These are phyloP conservation scores for Pythium chondricola DNA, from an alignment of 352 stramenopile genomes.

Conservation along the genomic window DNA sequence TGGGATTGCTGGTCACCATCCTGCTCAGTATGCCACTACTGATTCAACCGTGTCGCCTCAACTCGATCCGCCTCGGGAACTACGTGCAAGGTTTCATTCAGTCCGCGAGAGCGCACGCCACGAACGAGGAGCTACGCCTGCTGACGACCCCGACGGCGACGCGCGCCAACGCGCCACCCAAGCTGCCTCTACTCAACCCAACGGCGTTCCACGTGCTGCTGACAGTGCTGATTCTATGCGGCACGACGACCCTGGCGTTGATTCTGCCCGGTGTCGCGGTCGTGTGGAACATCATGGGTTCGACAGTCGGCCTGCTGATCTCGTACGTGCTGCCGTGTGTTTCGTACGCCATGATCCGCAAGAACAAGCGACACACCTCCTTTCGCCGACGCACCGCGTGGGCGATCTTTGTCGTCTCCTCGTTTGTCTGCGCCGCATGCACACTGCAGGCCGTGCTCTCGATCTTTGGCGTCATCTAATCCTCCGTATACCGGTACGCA, in stretches of 20 bases:
- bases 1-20: slow-evolving; percentile 75
- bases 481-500: background rate
- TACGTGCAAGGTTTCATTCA: slow-evolving; percentile 33
- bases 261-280: slow-evolving; percentile 70
- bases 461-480: slow-evolving; percentile 12
- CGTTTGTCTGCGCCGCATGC: slow-evolving; percentile 64
- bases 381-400: slow-evolving; percentile 65
- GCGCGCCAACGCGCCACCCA: slow-evolving; percentile 6
- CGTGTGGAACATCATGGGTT: slow-evolving; percentile 89
- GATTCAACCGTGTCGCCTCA: slow-evolving; percentile 82
- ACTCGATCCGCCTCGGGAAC: slow-evolving; percentile 53
- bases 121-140: slow-evolving; percentile 20
- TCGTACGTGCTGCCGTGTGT: slow-evolving; percentile 86
- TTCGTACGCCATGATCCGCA: slow-evolving; percentile 82
- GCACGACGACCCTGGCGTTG: slow-evolving; percentile 61
- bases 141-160: slow-evolving; percentile 18
- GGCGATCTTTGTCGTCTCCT: slow-evolving; percentile 70
- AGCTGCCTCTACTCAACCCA: slow-evolving; percentile 19
- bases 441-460: slow-evolving; percentile 59
- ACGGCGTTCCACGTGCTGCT: slow-evolving; percentile 48
- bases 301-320: slow-evolving; percentile 79
- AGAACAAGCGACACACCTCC: slow-evolving; percentile 59
- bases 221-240: slow-evolving; percentile 58
- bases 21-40: slow-evolving; percentile 81
- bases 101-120: slow-evolving; percentile 16